Conservation (phyloP, 768 basidiomycete genomes). For the Tulasnella sp. region DNA sequence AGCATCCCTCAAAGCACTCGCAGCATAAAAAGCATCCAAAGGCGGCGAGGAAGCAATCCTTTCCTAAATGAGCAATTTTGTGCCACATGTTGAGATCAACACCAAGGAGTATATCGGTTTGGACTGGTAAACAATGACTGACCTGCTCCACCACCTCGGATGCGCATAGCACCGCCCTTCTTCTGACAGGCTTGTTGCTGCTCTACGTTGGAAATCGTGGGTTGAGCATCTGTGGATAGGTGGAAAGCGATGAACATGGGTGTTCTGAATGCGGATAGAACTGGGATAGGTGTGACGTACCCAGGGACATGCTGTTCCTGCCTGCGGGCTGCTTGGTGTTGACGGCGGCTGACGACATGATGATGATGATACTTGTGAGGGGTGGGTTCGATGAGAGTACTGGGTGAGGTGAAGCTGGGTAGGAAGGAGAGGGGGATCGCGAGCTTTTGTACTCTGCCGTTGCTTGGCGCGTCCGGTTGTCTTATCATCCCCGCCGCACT, state of each 20-base stretch:
- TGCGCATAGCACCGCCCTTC: slow-evolving; percentile 7
- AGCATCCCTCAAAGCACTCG: slow-evolving; percentile 17
- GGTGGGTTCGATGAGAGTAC: no score
- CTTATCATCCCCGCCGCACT: no score
- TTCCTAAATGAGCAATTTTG: no score
- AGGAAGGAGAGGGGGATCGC: no score
- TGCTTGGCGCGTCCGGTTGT: no score
- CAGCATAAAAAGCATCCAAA: slow-evolving; percentile 13
- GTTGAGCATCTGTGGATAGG: neutral
- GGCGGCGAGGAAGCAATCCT: slow-evolving; percentile 11
- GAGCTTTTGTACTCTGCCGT: no score
- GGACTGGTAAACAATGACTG: neutral
- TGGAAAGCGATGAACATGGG: neutral
- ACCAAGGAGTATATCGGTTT: no score
- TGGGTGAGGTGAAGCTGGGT: no score
- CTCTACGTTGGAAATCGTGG: neutral
- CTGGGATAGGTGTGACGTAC: neutral
- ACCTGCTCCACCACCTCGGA: slow-evolving; percentile 15
- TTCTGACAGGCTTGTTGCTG: slow-evolving; percentile 1
- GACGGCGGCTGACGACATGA: slow-evolving; percentile 2
- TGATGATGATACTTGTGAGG: no score
- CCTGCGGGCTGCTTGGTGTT: slow-evolving; percentile 10
- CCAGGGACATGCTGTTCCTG: slow-evolving; percentile 6
- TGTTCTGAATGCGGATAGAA: neutral
- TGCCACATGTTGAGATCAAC: no score